phyloP scores from a whole-genome alignment of 2,329 filamentous ascomycete species.

The Pseudogymnoascus sp. region DNA sequence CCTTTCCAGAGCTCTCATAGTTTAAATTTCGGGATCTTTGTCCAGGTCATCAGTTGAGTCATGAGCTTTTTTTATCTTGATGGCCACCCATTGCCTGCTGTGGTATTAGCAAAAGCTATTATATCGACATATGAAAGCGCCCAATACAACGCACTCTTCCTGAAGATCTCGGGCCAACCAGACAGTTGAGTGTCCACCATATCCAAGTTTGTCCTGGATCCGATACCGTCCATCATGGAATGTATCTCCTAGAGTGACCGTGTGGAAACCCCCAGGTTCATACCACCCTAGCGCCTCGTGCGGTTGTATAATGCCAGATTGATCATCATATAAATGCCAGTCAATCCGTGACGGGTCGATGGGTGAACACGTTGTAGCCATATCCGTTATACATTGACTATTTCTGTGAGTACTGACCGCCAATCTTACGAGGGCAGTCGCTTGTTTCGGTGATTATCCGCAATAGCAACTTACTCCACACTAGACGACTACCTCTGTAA shows the following conservation, averaged over 20 bases:
- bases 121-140: neutral
- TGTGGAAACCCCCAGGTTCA: slow-evolving; percentile 14
- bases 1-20: neutral
- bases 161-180: slow-evolving; percentile 31
- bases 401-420: neutral
- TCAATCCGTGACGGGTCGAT: neutral
- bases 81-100: slow-evolving; percentile 11
- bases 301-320: neutral
- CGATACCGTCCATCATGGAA: slow-evolving; percentile 28
- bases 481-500: neutral
- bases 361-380: neutral
- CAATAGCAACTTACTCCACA: neutral
- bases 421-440: neutral
- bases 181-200: slow-evolving; percentile 33
- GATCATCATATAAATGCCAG: neutral
- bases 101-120: neutral
- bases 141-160: neutral
- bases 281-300: slow-evolving; percentile 16
- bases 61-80: slow-evolving; percentile 14
- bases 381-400: neutral
- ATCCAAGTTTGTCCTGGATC: slow-evolving; percentile 33
- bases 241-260: slow-evolving; percentile 20
- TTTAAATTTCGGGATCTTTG: neutral
- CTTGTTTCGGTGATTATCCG: neutral
- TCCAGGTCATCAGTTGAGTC: neutral